phyloP scores from a whole-genome alignment of 2,329 filamentous ascomycete genomes.

The Coniella vitis region DNA sequence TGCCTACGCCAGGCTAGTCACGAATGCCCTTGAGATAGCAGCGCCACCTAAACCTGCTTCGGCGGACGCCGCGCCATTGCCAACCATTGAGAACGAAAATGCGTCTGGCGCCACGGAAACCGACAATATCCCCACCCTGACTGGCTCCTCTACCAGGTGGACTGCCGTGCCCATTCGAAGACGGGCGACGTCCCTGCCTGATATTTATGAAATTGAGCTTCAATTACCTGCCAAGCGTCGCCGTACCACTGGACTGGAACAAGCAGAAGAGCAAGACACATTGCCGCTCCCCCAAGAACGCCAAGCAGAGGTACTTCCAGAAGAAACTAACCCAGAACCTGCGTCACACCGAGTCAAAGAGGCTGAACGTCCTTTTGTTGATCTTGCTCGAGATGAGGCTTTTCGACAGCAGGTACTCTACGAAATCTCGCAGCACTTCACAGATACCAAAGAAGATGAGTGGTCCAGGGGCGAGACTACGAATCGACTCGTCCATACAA shows the following conservation, averaged over 20 bases:
- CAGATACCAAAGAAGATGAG: slow-evolving; percentile 14
- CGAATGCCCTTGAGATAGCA: slow-evolving; percentile 4
- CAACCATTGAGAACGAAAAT: not conserved
- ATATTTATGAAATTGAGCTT: slow-evolving; percentile 14
- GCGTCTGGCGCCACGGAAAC: slow-evolving; percentile 3
- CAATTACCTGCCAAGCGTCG: slow-evolving; percentile 10
- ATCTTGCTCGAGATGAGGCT: slow-evolving; percentile 5
- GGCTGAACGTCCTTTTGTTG: not conserved
- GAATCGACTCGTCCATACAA: slow-evolving; percentile 13
- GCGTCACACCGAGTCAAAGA: not conserved
- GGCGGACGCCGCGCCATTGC: not conserved
- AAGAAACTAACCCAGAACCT: not conserved
- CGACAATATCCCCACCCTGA: not conserved
- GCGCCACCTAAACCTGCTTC: not conserved
- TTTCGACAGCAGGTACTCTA: slow-evolving; percentile 11
- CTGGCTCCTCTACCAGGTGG: slow-evolving; percentile 12
- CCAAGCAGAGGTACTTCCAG: not conserved
- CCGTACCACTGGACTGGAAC: not conserved
- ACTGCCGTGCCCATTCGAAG: slow-evolving; percentile 10
- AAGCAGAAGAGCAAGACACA: not conserved
- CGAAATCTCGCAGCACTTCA: slow-evolving; percentile 11
- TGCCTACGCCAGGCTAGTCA: slow-evolving; percentile 12
- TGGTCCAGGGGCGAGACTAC: slow-evolving; percentile 14
- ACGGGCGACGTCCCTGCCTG: slow-evolving; percentile 12
- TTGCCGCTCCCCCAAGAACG: not conserved